phyloP scores from a whole-genome alignment of 176 grass and related monocot species.

The Avena atlantica region DNA sequence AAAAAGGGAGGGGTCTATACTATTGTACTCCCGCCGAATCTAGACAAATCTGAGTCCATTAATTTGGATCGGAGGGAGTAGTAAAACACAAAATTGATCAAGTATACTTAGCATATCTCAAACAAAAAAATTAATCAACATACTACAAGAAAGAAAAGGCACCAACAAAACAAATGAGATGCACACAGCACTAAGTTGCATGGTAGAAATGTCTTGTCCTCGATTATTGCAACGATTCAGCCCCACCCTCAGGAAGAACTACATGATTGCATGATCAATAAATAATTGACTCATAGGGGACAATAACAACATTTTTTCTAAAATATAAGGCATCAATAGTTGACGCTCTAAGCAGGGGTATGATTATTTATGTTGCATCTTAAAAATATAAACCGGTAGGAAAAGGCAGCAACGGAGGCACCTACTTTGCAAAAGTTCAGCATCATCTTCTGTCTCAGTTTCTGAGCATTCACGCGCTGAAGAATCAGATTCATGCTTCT shows the following conservation, averaged over 20 bases:
- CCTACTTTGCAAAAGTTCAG: slow-evolving; percentile 53
- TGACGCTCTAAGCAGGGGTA: slow-evolving; percentile 5
- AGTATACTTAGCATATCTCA: not conserved
- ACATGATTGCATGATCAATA: slow-evolving; percentile 29
- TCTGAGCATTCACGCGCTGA: slow-evolving; percentile 59
- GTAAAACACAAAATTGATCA: not conserved
- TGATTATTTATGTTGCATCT: not conserved
- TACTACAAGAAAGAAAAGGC: slow-evolving; percentile 20
- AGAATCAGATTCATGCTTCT: slow-evolving; percentile 53
- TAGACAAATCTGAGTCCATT: too few relatives aligned
- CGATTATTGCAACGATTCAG: slow-evolving; percentile 13
- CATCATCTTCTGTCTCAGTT: slow-evolving; percentile 67
- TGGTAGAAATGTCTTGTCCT: not conserved
- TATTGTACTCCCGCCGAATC: too few relatives aligned
- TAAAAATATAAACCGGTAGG: slow-evolving; percentile 14
- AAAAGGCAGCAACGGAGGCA: slow-evolving; percentile 5
- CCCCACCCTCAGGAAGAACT: not conserved
- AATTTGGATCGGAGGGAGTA: not conserved
- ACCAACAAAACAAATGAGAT: not conserved
- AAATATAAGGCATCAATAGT: slow-evolving; percentile 22
- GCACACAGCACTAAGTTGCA: slow-evolving; percentile 3
- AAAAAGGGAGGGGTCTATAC: not conserved
- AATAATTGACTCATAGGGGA: not conserved
- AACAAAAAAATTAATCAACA: not conserved
- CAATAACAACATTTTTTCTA: slow-evolving; percentile 24